Evolutionary conservation across 176 grass and related monocot species (phyloP).

Genomic region (Canna indica): DNA sequence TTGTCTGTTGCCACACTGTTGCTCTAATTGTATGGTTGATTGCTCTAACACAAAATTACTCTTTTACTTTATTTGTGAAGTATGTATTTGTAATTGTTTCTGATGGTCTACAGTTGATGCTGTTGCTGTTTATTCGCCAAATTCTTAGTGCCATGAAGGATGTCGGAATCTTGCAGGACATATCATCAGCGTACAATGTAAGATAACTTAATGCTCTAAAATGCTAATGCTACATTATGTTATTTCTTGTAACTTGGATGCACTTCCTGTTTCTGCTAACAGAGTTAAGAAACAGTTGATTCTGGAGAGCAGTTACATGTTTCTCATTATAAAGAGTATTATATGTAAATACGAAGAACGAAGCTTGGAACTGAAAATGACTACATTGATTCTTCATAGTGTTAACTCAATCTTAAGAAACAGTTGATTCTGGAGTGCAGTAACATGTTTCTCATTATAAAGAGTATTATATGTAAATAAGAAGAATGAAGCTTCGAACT

Average conservation of each 20-base stretch:
- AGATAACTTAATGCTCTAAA: background rate
- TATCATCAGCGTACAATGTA: constrained; percentile 18
- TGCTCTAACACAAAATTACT: background rate
- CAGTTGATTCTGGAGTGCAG: too few relatives aligned
- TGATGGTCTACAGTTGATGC: constrained; percentile 11
- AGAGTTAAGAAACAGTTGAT: too few relatives aligned
- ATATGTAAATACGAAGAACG: too few relatives aligned
- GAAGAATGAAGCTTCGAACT: too few relatives aligned
- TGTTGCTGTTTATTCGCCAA: constrained; percentile 13
- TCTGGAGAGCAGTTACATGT: too few relatives aligned
- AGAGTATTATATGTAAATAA: too few relatives aligned
- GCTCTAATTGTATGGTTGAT: constrained; percentile 9
- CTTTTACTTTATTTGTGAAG: background rate
- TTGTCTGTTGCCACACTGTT: constrained; percentile 13
- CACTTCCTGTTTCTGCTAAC: background rate
- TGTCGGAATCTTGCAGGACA: constrained; percentile 6
- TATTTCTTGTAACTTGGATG: background rate
- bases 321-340: too few relatives aligned
- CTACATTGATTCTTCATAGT: too few relatives aligned
- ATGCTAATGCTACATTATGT: background rate
- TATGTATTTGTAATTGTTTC: background rate
- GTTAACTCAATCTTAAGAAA: too few relatives aligned
- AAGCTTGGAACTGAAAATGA: too few relatives aligned
- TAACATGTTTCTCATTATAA: too few relatives aligned
- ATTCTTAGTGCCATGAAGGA: constrained; percentile 16